phyloP scores from a whole-genome alignment of 495 filamentous ascomycete species.

The Aspergillus bertholletiae region DNA sequence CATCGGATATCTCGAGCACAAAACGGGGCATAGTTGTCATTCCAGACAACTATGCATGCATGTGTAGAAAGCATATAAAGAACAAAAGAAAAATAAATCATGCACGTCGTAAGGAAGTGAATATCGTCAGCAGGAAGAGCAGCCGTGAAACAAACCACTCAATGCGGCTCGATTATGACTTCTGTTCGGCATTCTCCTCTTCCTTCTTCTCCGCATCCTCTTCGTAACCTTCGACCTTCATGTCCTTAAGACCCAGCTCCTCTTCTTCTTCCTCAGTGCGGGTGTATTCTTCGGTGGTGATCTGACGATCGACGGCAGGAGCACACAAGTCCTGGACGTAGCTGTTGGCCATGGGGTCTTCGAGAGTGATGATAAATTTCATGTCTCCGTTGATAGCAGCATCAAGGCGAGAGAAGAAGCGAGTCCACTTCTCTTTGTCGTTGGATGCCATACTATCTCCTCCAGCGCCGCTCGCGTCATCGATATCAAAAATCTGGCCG shows the following conservation, averaged over 20 bases:
- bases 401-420: constrained; percentile 74
- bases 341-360: constrained; percentile 84
- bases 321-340: constrained; percentile 87
- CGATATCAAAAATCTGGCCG: constrained; percentile 78
- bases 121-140: constrained; percentile 14
- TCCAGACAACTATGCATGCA: constrained; percentile 1
- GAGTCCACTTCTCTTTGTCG: constrained; percentile 67
- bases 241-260: constrained; percentile 82
- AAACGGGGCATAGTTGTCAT: constrained; percentile 12
- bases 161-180: constrained; percentile 17
- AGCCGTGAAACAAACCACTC: constrained; percentile 4
- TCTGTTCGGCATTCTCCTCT: constrained; percentile 21
- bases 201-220: constrained; percentile 39
- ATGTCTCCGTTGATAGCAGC: constrained; percentile 76
- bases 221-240: constrained; percentile 88
- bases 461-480: constrained; percentile 47
- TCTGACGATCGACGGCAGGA: constrained; percentile 71
- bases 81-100: constrained; percentile 17
- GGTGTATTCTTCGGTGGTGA: constrained; percentile 79
- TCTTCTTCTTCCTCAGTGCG: constrained; percentile 89
- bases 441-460: constrained; percentile 69
- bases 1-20: constrained; percentile 25
- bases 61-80: constrained; percentile 18
- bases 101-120: constrained; percentile 27
- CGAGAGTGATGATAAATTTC: constrained; percentile 81